These are phyloP conservation scores for Lentinula aciculospora DNA, from an alignment of 768 basidiomycete species.

Conservation along the genomic window DNA sequence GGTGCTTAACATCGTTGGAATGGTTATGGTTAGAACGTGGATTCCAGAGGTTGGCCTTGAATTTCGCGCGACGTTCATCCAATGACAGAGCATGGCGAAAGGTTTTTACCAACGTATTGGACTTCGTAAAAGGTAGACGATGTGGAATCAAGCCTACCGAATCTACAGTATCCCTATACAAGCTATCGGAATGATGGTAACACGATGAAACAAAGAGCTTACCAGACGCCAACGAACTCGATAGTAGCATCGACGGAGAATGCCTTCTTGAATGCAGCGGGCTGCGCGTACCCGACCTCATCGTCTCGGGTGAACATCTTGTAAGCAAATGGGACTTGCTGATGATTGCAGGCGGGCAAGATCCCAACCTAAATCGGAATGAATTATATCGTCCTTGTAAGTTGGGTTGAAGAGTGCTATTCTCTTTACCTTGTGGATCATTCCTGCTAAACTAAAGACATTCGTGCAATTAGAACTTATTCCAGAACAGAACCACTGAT, in stretches of 20 bases:
- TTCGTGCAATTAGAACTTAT: background rate
- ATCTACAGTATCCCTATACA: conserved; percentile 60
- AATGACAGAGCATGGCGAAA: conserved; percentile 38
- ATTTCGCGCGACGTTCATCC: conserved; percentile 32
- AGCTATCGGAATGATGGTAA: background rate
- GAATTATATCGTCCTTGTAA: background rate
- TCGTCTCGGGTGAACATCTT: conserved; percentile 55
- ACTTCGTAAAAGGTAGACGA: conserved; percentile 52
- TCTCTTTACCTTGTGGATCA: conserved; percentile 42
- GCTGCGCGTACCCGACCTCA: conserved; percentile 38
- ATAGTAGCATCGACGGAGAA: conserved; percentile 50
- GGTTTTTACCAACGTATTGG: conserved; percentile 36
- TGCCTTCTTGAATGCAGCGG: conserved; percentile 49
- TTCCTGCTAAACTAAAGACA: conserved; percentile 38
- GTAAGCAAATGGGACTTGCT: conserved; percentile 48
- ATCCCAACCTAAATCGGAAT: conserved; percentile 20
- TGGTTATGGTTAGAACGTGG: background rate
- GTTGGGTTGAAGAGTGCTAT: background rate
- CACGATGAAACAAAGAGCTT: conserved; percentile 19
- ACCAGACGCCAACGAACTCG: conserved; percentile 58
- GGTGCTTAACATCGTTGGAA: background rate
- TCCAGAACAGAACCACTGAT: background rate
- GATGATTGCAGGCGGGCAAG: conserved; percentile 34
- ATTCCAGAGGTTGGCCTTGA: conserved; percentile 8
- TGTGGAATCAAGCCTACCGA: conserved; percentile 54